phyloP scores from a whole-genome alignment of 1,284 basidiomycete species.

The Sporisorium exsertum region DNA sequence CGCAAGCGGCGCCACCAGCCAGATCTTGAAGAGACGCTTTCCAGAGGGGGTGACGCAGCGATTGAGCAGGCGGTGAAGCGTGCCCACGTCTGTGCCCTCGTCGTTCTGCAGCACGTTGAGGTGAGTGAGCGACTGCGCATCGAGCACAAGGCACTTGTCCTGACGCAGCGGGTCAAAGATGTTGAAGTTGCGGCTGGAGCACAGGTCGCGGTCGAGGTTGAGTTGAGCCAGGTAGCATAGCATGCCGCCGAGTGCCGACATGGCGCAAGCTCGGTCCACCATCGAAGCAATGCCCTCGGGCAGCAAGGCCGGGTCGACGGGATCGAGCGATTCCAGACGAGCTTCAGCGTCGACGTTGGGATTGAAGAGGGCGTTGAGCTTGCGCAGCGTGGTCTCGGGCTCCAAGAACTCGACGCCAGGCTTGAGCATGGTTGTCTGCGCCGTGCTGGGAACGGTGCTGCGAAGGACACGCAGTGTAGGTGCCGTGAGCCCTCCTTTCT shows the following conservation, averaged over 20 bases:
- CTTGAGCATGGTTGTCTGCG: constrained; percentile 66
- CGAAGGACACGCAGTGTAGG: constrained; percentile 58
- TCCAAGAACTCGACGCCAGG: constrained; percentile 62
- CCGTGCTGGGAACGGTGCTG: constrained; percentile 56
- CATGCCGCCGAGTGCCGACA: constrained; percentile 65
- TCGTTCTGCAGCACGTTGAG: constrained; percentile 68
- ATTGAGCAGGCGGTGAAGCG: constrained; percentile 66
- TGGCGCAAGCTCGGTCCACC: constrained; percentile 52
- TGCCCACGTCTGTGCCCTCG: constrained; percentile 65
- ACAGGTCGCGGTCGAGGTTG: constrained; percentile 65
- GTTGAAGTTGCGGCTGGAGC: constrained; percentile 66
- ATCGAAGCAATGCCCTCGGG: constrained; percentile 61
- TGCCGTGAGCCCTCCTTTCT: constrained; percentile 76
- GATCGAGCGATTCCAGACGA: constrained; percentile 40
- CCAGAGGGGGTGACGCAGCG: constrained; percentile 68
- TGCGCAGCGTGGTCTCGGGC: constrained; percentile 46
- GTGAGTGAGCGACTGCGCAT: constrained; percentile 67
- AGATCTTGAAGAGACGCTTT: constrained; percentile 67
- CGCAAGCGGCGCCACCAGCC: constrained; percentile 65
- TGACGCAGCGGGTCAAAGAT: constrained; percentile 60
- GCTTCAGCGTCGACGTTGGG: constrained; percentile 37
- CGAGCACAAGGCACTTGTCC: constrained; percentile 61
- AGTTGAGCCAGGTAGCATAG: constrained; percentile 66
- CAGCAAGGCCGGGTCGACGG: constrained; percentile 40
- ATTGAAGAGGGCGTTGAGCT: constrained; percentile 61